Conservation (phyloP, 768 basidiomycete genomes). For the Tylopilus intermedius region DNA sequence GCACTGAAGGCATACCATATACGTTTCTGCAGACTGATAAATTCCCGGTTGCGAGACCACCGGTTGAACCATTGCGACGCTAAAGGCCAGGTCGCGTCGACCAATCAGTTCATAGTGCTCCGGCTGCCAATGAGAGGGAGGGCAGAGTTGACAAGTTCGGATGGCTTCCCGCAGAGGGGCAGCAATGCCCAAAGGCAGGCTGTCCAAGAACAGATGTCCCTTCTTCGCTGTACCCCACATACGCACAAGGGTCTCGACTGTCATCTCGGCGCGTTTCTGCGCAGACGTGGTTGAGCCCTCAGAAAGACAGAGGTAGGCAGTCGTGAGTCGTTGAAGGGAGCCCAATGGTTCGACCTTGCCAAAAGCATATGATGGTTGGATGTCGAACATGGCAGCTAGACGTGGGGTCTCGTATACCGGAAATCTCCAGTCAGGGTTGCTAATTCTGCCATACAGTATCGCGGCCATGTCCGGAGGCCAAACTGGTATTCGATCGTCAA, state of each 20-base stretch:
- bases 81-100: constrained; percentile 30
- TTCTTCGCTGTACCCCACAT: constrained; percentile 34
- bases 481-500: constrained; percentile 69
- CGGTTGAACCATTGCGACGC: constrained; percentile 30
- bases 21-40: constrained; percentile 30
- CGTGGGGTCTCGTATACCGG: constrained; percentile 43
- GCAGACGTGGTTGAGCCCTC: constrained; percentile 47
- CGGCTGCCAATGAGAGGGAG: constrained; percentile 67
- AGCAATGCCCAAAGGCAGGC: constrained; percentile 64
- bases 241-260: constrained; percentile 52
- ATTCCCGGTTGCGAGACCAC: constrained; percentile 26
- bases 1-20: constrained; percentile 21
- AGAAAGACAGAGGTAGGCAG: constrained; percentile 54
- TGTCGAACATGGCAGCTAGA: constrained; percentile 46
- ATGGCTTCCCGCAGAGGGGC: constrained; percentile 81
- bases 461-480: constrained; percentile 76
- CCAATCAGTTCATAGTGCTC: constrained; percentile 33
- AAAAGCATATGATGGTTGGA: constrained; percentile 53
- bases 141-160: constrained; percentile 76
- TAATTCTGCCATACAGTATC: constrained; percentile 52
- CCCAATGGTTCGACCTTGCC: constrained; percentile 57
- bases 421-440: constrained; percentile 65
- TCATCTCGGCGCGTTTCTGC: constrained; percentile 64
- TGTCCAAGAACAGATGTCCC: constrained; percentile 46
- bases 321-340: constrained; percentile 49